A percentile compares a stretch with the other conserved stretches of the same genome.
These are phyloP conservation scores for Circinella minor DNA, from an alignment of 371 early-diverging fungal genomes.

Conservation along the genomic window DNA sequence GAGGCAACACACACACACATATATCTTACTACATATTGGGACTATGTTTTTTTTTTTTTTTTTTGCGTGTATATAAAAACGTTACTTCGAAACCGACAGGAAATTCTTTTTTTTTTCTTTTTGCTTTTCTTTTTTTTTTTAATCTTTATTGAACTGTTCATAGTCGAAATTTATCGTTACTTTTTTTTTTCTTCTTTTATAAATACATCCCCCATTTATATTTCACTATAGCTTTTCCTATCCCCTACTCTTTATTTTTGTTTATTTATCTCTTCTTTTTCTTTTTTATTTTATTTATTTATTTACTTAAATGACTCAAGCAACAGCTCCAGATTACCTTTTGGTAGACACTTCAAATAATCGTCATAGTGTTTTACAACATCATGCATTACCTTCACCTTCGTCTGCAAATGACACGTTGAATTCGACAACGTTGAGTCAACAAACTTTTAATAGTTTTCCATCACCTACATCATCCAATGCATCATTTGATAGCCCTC, in stretches of 20 bases:
- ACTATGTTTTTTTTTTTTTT: neutral
- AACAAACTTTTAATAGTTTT: conserved; percentile 8
- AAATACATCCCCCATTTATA: too few species aligned
- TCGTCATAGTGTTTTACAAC: conserved; percentile 6
- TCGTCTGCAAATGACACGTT: neutral
- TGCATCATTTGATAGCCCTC: conserved; percentile 14
- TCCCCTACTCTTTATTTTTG: neutral
- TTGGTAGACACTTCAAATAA: conserved; percentile 9
- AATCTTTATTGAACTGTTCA: neutral
- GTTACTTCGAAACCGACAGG: neutral
- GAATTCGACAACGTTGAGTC: neutral
- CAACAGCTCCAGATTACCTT: neutral
- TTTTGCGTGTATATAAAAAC: conserved; percentile 6
- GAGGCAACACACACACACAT: neutral
- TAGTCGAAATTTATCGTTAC: neutral
- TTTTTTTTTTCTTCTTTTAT: too few species aligned
- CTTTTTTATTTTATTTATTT: neutral
- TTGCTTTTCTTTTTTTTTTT: neutral
- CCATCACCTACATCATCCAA: conserved; percentile 22
- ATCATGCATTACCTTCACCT: conserved; percentile 12
- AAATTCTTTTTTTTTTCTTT: neutral
- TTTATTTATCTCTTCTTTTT: neutral
- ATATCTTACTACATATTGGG: conserved; percentile 1
- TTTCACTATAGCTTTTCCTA: neutral
- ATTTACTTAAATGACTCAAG: neutral